Base-by-base conservation (phyloP, 768 basidiomycete species). In the Symmetrospora coprosmae region DNA sequence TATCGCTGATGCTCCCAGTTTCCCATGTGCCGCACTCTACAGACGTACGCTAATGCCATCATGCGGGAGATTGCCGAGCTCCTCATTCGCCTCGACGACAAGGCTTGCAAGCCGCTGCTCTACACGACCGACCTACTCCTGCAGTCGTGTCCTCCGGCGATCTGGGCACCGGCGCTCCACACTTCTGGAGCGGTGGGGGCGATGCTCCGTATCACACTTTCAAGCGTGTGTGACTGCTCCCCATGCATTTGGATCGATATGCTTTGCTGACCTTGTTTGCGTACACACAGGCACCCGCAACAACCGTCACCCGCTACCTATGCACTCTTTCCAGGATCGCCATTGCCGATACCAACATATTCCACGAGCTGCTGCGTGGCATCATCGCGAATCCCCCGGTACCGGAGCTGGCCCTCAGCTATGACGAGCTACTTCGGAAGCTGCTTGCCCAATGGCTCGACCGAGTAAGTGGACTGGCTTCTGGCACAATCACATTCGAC, bases 361-460 rank as follows among this genome's bases (percentile, higher is more conserved):
- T 90, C 72, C 66, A 81, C 28, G 80, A 82, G 63, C 76, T 91
- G 23, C 80, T 89, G 67, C 75, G 78, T 23, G 82, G n/a, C n/a
- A n/a, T n/a, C n/a, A n/a, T n/a, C n/a, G n/a, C n/a, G n/a, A n/a
- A n/a, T n/a, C n/a, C 80, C 3, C 79, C 81, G 2, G 80, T 83
- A 39, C 67, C 75, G 2, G 71, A 76, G 27, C 41, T 47, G 0
- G 75, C 74, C 60, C 71, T 76, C 35, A 69, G 76, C 0, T 82
- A 87, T 69, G 70, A 72, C 21, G 72, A 79, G 31, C 63, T 87
- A 2, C 84, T 80, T 73, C 81, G 85, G 53, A 72, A 74, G 2
- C 70, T 91, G 25, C 71, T 91, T 50, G 81, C 86, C 66, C 82
- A 85, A 64, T 89, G 86, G 82, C 85, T 85, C 80, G 80, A 80